These are phyloP conservation scores for Parathielavia appendiculata DNA, from an alignment of 495 filamentous ascomycete genomes.

Conservation along the genomic window DNA sequence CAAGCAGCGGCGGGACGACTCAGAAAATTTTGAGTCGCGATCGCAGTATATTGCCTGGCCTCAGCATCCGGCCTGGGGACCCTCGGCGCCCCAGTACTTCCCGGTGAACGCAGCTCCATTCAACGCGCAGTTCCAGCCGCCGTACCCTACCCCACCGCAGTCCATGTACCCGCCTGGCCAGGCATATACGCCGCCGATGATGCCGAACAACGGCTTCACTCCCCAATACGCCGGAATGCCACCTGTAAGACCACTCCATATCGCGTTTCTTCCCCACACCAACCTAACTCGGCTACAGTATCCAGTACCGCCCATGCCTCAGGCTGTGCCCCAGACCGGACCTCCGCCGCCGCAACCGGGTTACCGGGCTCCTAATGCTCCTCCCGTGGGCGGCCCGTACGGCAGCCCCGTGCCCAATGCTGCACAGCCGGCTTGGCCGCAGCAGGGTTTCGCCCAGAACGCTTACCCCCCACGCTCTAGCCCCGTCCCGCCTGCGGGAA, in stretches of 20 bases:
- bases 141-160: conserved; percentile 24
- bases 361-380: conserved; percentile 32
- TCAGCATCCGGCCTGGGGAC: conserved; percentile 46
- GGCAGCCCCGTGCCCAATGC: conserved; percentile 39
- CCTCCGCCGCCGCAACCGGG: conserved; percentile 30
- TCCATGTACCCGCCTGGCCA: conserved; percentile 31
- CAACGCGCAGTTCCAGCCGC: conserved; percentile 37
- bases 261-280: background rate
- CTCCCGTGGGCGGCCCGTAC: conserved; percentile 38
- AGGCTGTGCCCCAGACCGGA: conserved; percentile 19
- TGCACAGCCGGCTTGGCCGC: conserved; percentile 33
- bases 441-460: conserved; percentile 28
- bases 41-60: conserved; percentile 72
- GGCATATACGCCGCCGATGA: conserved; percentile 36
- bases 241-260: conserved; percentile 31
- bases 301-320: conserved; percentile 22
- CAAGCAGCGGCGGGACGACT: conserved; percentile 70
- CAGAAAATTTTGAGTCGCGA: conserved; percentile 80
- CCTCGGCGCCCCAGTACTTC: conserved; percentile 41
- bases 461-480: conserved; percentile 26
- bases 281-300: conserved; percentile 28
- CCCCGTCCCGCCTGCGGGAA: conserved; percentile 37
- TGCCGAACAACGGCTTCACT: conserved; percentile 35
- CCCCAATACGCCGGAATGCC: conserved; percentile 35
- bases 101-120: conserved; percentile 41